phyloP scores from a whole-genome alignment of 2,329 filamentous ascomycete genomes.

The Delphinella strobiligena region DNA sequence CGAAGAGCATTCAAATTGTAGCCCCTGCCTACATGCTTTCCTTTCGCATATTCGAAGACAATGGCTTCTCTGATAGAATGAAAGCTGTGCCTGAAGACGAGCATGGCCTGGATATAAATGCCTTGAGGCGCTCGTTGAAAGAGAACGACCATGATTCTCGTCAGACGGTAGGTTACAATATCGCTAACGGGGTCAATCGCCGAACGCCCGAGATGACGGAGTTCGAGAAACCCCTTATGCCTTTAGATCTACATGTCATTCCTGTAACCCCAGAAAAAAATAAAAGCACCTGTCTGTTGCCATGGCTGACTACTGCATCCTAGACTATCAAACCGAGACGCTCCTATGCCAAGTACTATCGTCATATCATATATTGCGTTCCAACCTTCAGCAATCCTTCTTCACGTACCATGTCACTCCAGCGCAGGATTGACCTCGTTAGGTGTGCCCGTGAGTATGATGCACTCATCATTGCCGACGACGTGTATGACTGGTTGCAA shows the following conservation, averaged over 20 bases:
- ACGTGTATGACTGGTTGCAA: conserved; percentile 88
- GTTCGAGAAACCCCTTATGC: too few relatives aligned
- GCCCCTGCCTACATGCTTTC: conserved; percentile 77
- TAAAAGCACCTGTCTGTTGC: not conserved
- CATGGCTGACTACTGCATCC: not conserved
- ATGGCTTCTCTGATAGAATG: conserved; percentile 55
- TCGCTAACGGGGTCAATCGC: not conserved
- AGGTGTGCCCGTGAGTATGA: conserved; percentile 66
- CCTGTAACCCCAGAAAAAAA: not conserved
- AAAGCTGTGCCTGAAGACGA: conserved; percentile 64
- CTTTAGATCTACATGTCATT: too few relatives aligned
- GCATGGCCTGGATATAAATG: conserved; percentile 60
- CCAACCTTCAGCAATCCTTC: conserved; percentile 86
- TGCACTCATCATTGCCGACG: conserved; percentile 74
- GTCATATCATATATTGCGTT: conserved; percentile 77
- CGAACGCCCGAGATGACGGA: too few relatives aligned
- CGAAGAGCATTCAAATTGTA: conserved; percentile 65
- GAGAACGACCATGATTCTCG: conserved; percentile 33
- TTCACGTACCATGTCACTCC: conserved; percentile 65
- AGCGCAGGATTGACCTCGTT: conserved; percentile 56
- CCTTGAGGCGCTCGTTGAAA: conserved; percentile 39
- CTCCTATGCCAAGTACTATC: conserved; percentile 64
- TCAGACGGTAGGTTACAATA: conserved; percentile 4
- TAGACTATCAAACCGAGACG: conserved; percentile 46
- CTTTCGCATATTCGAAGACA: conserved; percentile 73